phyloP scores from a whole-genome alignment of 2,329 filamentous ascomycete genomes.

The Aspergillus tubingensis region DNA sequence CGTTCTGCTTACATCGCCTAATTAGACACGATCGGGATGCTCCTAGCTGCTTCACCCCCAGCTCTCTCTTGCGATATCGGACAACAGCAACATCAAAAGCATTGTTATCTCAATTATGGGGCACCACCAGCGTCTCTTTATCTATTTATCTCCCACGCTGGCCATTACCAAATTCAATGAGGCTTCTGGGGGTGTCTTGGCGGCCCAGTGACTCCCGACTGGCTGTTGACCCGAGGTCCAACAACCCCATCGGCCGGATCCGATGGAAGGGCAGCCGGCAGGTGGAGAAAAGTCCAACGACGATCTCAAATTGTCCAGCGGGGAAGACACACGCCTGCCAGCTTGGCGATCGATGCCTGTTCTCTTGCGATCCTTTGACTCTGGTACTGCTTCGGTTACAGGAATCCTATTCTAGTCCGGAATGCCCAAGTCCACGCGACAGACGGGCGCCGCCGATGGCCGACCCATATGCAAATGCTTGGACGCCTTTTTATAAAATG shows the following conservation, averaged over 20 bases:
- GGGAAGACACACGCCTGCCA: neutral
- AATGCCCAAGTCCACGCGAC: constrained; percentile 9
- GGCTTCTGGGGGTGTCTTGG: neutral
- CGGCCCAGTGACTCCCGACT: neutral
- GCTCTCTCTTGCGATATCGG: neutral
- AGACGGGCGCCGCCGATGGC: constrained; percentile 17
- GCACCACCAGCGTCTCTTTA: neutral
- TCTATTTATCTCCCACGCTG: neutral
- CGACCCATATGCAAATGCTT: neutral
- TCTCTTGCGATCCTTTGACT: neutral
- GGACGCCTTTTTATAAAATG: constrained; percentile 10
- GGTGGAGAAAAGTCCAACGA: constrained; percentile 2
- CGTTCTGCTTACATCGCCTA: neutral
- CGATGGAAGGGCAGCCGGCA: constrained; percentile 3
- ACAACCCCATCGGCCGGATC: constrained; percentile 6
- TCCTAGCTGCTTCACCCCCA: neutral
- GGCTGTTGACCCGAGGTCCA: constrained; percentile 7
- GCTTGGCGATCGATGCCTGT: neutral
- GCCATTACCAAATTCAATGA: neutral
- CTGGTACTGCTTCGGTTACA: neutral
- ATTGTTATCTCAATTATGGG: neutral
- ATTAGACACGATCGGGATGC: neutral
- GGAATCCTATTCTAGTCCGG: neutral
- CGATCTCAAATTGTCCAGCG: constrained; percentile 1
- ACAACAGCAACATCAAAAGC: neutral